These are phyloP conservation scores for Cruciata laevipes DNA, from an alignment of 257 asterid genomes.

Conservation along the genomic window DNA sequence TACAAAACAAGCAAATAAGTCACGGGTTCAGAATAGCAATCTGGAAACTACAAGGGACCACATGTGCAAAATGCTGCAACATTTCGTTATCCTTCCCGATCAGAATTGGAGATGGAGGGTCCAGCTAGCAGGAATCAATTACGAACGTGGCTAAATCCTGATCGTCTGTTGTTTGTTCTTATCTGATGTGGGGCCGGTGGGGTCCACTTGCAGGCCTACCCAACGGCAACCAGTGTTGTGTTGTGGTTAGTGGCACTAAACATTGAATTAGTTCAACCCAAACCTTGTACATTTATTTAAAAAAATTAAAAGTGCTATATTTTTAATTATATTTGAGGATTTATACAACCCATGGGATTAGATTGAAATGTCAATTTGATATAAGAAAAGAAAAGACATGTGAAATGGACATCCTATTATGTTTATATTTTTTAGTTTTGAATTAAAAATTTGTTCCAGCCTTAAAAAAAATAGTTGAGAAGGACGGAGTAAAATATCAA, in stretches of 20 bases:
- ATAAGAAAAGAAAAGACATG: too few species aligned
- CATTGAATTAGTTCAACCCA: neutral
- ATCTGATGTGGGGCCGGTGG: neutral
- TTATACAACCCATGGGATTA: neutral
- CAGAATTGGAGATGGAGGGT: neutral
- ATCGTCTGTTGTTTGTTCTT: neutral
- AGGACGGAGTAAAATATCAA: too few species aligned
- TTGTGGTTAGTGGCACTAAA: neutral
- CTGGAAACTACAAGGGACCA: neutral
- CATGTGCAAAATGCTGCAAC: neutral
- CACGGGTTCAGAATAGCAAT: neutral
- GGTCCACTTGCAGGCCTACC: neutral
- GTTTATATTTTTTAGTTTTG: too few species aligned
- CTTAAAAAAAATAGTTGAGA: too few species aligned
- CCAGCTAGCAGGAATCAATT: neutral
- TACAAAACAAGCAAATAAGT: too few species aligned
- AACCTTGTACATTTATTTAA: neutral
- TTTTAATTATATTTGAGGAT: neutral
- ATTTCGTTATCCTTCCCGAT: neutral
- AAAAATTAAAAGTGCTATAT: neutral
- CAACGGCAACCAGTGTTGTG: neutral
- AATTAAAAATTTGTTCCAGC: too few species aligned
- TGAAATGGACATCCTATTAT: too few species aligned
- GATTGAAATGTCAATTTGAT: neutral
- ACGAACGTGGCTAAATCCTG: neutral